Evolutionary conservation across 2,329 filamentous ascomycete genomes (phyloP), one percentile per base, ranked within the genome.

Genomic region (Microdochium bolleyi): DNA sequence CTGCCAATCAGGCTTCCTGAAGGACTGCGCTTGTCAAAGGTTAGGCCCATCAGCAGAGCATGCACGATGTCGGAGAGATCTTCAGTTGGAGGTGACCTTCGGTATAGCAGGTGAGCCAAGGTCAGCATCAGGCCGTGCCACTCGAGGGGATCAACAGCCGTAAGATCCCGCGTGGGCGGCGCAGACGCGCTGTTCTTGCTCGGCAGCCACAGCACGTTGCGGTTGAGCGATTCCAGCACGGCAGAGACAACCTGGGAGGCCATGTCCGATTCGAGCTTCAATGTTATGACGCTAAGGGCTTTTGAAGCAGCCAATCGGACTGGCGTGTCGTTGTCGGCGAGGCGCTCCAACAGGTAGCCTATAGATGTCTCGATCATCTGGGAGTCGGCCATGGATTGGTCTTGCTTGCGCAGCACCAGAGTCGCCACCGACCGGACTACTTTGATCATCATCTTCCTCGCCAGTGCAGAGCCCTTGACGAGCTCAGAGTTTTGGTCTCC

Each of bases 121-220:
- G 94, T 94, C 48, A 99, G 77, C 62, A 91, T 92, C 37, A 96
- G 70, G 0, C 94, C 94, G 67, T 99, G 94, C 94, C 94, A 99
- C 67, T 87, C 84, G 24, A 92, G 76, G 16, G 89, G 80, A 65
- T 95, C 85, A 14, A 95, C 90, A 9, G 85, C 84, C 44, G 83
- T 84, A 34, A 95, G 72, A 64, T 94, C 83, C 41, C 79, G 74
- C 16, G 62, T 66, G 2, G 68, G 67, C 41, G 70, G 65, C 7
- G 63, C 67, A 0, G 62, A 62, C 1, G 65, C 50, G 24, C 64
- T 57, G 3, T 55, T 55, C n/a, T 65, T 67, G 57, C 70, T 71
- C 32, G 71, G 74, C 21, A 70, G 70, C 69, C 73, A 78, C n/a
- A 84, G 67, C 3, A 84, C 75, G 52, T 83, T 84, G 11, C 73